Percentiles rank a stretch among this genome's conserved stretches.
Evolutionary conservation across 495 filamentous ascomycete species (phyloP).

Genomic region (Usnea hakonensis): DNA sequence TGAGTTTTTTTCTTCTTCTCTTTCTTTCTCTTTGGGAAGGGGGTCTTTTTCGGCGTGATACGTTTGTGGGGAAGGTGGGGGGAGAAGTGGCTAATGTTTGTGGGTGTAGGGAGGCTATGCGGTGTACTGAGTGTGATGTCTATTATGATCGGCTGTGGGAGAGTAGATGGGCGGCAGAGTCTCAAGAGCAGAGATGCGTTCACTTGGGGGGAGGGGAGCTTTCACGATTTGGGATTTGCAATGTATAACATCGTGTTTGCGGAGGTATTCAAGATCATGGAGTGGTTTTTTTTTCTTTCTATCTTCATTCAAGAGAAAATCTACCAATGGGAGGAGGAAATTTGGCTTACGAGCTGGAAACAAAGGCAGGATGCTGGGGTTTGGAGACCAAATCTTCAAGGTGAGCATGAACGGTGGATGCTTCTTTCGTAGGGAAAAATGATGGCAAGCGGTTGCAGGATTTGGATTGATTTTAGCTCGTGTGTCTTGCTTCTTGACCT

Average conservation of each 20-base stretch:
- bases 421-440: not conserved
- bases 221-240: too few species aligned
- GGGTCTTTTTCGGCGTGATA: too few species aligned
- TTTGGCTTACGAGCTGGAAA: not conserved
- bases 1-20: constrained; percentile 29
- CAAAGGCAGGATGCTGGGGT: not conserved
- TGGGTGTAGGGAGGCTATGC: constrained; percentile 16
- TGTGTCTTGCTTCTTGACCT: not conserved
- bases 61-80: too few species aligned
- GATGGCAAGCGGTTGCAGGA: not conserved
- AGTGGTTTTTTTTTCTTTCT: too few species aligned
- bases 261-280: too few species aligned
- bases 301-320: too few species aligned
- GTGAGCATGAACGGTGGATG: not conserved
- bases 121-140: constrained; percentile 5
- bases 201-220: too few species aligned
- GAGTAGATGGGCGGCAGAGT: not conserved
- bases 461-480: not conserved
- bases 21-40: too few species aligned
- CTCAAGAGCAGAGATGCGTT: too few species aligned
- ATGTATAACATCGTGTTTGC: too few species aligned
- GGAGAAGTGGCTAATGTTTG: not conserved
- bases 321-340: too few species aligned
- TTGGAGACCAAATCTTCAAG: not conserved
- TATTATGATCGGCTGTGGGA: not conserved